phyloP scores from a whole-genome alignment of 208 protist species.

The Leishmania martiniquensis region DNA sequence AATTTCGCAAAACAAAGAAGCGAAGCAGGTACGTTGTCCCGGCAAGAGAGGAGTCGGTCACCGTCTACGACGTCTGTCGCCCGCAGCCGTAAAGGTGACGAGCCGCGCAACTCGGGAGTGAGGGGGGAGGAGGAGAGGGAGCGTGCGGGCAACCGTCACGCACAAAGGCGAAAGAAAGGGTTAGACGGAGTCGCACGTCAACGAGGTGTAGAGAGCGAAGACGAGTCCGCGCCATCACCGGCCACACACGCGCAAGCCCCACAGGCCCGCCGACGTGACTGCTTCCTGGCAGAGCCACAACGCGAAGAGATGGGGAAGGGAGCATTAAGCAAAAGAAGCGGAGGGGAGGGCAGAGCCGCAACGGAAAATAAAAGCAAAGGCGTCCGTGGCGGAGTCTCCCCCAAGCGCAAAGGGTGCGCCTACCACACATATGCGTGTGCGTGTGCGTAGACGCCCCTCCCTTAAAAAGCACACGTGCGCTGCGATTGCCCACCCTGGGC shows the following conservation, averaged over 20 bases:
- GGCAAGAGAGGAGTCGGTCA: background rate
- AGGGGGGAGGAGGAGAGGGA: background rate
- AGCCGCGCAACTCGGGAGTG: background rate
- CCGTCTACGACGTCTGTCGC: background rate
- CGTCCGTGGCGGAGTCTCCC: no score
- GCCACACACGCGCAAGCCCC: no score
- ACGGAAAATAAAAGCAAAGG: no score
- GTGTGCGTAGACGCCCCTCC: background rate
- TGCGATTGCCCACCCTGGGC: constrained; percentile 14
- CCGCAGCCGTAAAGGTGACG: background rate
- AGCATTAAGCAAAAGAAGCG: background rate
- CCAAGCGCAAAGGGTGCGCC: no score
- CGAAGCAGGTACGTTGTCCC: background rate
- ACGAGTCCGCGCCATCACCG: no score
- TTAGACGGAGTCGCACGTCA: background rate
- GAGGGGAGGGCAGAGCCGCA: background rate
- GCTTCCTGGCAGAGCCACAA: no score
- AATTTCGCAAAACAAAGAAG: background rate
- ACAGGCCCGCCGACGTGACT: no score
- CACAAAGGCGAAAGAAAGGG: no score
- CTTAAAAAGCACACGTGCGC: constrained; percentile 11
- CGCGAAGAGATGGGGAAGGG: no score
- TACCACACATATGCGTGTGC: background rate
- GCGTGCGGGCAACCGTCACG: no score
- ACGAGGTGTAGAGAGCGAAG: no score